These are phyloP conservation scores for Conoideocrella luteorostrata DNA, from an alignment of 2,329 filamentous ascomycete species.

Conservation along the genomic window DNA sequence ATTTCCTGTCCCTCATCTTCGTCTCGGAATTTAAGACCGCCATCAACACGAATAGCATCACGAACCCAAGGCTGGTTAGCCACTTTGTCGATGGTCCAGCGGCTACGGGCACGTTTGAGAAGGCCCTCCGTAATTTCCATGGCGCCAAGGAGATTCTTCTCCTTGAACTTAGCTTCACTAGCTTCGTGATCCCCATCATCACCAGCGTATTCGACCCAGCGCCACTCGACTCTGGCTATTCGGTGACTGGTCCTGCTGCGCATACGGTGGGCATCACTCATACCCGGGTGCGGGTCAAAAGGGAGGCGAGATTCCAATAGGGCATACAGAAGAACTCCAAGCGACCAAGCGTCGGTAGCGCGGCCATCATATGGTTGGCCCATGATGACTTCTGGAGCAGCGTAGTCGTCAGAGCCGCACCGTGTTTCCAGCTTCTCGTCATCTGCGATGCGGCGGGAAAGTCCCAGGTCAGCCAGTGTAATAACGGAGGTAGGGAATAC, in stretches of 20 bases:
- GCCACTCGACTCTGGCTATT: slow-evolving; percentile 95
- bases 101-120: slow-evolving; percentile 71
- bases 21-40: slow-evolving; percentile 52
- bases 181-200: slow-evolving; percentile 82
- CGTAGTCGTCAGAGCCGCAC: slow-evolving; percentile 95
- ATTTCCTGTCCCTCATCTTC: slow-evolving; percentile 53
- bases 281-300: slow-evolving; percentile 82
- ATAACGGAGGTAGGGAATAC: slow-evolving; percentile 76
- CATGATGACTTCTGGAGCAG: slow-evolving; percentile 92
- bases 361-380: slow-evolving; percentile 92
- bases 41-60: slow-evolving; percentile 63
- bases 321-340: slow-evolving; percentile 89
- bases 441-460: slow-evolving; percentile 78
- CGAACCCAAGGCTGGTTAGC: slow-evolving; percentile 69
- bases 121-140: slow-evolving; percentile 77
- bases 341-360: slow-evolving; percentile 87
- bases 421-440: slow-evolving; percentile 87
- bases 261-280: slow-evolving; percentile 69
- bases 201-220: slow-evolving; percentile 81
- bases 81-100: slow-evolving; percentile 71
- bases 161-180: slow-evolving; percentile 52
- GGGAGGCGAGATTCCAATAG: slow-evolving; percentile 88
- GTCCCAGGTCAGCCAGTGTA: slow-evolving; percentile 84
- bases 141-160: slow-evolving; percentile 63
- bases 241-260: slow-evolving; percentile 80